phyloP scores from a whole-genome alignment of 345 rosid genomes.

The Gossypium arboreum region DNA sequence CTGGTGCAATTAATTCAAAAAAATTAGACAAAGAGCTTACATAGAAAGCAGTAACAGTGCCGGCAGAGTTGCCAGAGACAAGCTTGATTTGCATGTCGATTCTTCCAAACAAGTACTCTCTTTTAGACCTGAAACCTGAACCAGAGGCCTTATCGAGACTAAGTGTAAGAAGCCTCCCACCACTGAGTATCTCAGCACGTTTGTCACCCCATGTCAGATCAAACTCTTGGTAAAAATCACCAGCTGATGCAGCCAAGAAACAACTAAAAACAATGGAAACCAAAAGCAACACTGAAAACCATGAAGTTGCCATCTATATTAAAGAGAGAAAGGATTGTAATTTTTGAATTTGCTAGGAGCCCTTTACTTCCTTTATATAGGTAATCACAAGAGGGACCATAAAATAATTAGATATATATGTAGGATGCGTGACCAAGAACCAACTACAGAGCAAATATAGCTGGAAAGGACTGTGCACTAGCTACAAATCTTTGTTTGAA shows the following conservation, averaged over 20 bases:
- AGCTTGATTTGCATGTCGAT: slow-evolving; percentile 28
- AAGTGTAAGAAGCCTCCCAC: slow-evolving; percentile 21
- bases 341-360: background rate
- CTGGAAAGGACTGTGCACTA: slow-evolving; percentile 9
- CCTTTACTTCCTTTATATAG: background rate
- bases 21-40: slow-evolving; percentile 2
- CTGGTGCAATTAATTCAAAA: background rate
- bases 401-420: background rate
- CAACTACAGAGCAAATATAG: slow-evolving; percentile 10
- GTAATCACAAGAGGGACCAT: background rate
- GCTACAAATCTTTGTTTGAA: slow-evolving; percentile 6
- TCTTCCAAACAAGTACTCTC: slow-evolving; percentile 21
- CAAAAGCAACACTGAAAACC: background rate
- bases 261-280: background rate
- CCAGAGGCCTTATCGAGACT: slow-evolving; percentile 25
- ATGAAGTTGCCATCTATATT: background rate
- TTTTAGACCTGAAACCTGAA: slow-evolving; percentile 26
- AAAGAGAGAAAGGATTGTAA: background rate
- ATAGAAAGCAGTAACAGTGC: slow-evolving; percentile 31
- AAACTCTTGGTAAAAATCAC: slow-evolving; percentile 17
- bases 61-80: slow-evolving; percentile 31
- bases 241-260: slow-evolving; percentile 20
- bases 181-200: slow-evolving; percentile 17
- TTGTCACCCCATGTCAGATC: slow-evolving; percentile 27
- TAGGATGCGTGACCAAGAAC: slow-evolving; percentile 9